A percentile compares a stretch with the other conserved stretches of the same genome.
Conservation (phyloP, 345 rosid genomes). For the Hibiscus tridactylites region DNA sequence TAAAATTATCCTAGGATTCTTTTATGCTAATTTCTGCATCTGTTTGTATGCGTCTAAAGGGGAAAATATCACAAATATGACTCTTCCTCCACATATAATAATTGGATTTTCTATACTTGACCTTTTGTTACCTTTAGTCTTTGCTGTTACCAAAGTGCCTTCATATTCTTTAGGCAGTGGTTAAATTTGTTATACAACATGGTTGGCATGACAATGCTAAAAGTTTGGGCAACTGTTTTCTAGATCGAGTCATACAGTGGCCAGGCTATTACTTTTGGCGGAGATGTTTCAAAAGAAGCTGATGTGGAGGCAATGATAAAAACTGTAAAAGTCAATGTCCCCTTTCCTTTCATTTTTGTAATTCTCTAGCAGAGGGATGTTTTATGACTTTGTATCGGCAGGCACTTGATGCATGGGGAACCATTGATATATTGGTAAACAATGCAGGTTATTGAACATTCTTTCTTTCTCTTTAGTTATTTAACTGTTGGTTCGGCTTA, state of each 20-base stretch:
- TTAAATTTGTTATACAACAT: not conserved
- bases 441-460: constrained; percentile 67
- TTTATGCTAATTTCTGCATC: not conserved
- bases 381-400: constrained; percentile 28
- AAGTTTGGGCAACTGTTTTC: constrained; percentile 16
- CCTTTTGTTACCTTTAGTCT: not conserved
- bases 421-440: constrained; percentile 81
- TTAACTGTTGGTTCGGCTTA: constrained; percentile 7
- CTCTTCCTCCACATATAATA: not conserved
- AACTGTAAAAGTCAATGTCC: constrained; percentile 45
- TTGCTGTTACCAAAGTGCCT: not conserved
- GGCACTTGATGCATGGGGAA: constrained; percentile 96
- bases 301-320: constrained; percentile 95
- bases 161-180: not conserved
- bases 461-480: not conserved
- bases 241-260: constrained; percentile 92
- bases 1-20: not conserved
- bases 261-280: constrained; percentile 85
- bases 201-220: constrained; percentile 1
- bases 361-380: not conserved
- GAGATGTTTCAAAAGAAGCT: constrained; percentile 88
- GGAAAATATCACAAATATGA: too few species aligned
- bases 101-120: not conserved
- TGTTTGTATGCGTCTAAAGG: not conserved
- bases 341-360: constrained; percentile 4